phyloP scores from a whole-genome alignment of 306 rosid species.

The Quercus suber region DNA sequence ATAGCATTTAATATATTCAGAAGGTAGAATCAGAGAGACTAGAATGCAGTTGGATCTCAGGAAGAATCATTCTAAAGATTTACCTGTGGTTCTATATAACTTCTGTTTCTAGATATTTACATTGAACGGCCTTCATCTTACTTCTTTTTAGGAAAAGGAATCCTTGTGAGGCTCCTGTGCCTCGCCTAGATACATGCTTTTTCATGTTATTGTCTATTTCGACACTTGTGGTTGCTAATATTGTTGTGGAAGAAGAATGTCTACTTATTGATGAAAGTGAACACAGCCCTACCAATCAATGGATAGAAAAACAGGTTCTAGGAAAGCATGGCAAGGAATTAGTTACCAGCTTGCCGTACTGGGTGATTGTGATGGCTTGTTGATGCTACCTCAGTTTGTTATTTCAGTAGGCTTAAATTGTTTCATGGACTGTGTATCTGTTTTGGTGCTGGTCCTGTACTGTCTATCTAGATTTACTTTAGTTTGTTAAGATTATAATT shows the following conservation, averaged over 20 bases:
- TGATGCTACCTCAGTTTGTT: conserved; percentile 67
- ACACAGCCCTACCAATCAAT: conserved; percentile 41
- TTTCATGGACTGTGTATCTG: neutral
- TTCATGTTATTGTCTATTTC: conserved; percentile 76
- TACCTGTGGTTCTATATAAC: no score
- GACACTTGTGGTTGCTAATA: conserved; percentile 53
- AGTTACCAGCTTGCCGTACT: conserved; percentile 63
- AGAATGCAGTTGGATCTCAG: no score
- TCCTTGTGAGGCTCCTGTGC: conserved; percentile 40
- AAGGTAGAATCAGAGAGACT: neutral
- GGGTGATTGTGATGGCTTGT: conserved; percentile 65
- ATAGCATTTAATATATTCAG: no score
- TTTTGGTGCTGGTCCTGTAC: conserved; percentile 7
- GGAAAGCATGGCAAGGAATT: conserved; percentile 64
- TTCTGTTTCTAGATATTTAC: neutral
- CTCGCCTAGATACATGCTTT: conserved; percentile 77
- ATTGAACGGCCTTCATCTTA: neutral
- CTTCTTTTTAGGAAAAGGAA: conserved; percentile 71
- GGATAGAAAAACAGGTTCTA: conserved; percentile 43
- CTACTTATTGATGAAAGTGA: conserved; percentile 62
- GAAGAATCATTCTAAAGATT: no score
- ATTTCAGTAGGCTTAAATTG: conserved; percentile 27
- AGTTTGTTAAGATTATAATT: conserved; percentile 21
- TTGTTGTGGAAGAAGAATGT: conserved; percentile 87
- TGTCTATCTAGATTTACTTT: neutral